phyloP scores from a whole-genome alignment of 257 asterid genomes.

The Ocimum tenuiflorum region DNA sequence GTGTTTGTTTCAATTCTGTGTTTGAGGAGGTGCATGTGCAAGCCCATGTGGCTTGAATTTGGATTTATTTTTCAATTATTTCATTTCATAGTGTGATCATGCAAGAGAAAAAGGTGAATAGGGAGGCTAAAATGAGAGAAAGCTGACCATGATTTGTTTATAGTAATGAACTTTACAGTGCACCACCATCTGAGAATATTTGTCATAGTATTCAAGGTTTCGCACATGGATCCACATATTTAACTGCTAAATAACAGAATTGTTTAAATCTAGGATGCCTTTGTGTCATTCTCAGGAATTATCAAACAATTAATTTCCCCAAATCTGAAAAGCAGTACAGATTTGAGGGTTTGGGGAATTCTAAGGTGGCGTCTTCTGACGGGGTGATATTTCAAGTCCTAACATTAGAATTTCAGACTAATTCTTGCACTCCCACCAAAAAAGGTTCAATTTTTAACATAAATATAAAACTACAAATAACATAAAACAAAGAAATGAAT shows the following conservation, averaged over 20 bases:
- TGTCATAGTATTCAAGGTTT: not conserved
- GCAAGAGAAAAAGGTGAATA: not conserved
- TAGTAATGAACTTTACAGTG: conserved; percentile 11
- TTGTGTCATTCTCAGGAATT: not conserved
- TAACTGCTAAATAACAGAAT: not conserved
- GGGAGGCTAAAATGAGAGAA: conserved; percentile 6
- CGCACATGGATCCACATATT: conserved; percentile 20
- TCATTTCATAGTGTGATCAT: conserved; percentile 1
- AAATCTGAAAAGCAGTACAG: not conserved
- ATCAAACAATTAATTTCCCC: not conserved
- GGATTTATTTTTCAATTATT: not conserved
- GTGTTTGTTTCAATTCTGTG: not conserved
- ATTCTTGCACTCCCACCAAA: too few relatives aligned
- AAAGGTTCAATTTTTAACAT: too few relatives aligned
- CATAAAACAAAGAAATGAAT: too few relatives aligned
- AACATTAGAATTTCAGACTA: too few relatives aligned
- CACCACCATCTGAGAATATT: conserved; percentile 17
- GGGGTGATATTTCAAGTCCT: too few relatives aligned
- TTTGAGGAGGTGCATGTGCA: conserved; percentile 20
- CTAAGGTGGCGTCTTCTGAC: too few relatives aligned
- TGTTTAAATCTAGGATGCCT: not conserved
- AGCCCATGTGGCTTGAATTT: conserved; percentile 22
- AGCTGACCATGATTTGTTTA: not conserved
- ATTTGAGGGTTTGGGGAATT: too few relatives aligned
- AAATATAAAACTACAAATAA: too few relatives aligned